phyloP scores from a whole-genome alignment of 176 grass and related monocot genomes.

The Oryza rufipogon region DNA sequence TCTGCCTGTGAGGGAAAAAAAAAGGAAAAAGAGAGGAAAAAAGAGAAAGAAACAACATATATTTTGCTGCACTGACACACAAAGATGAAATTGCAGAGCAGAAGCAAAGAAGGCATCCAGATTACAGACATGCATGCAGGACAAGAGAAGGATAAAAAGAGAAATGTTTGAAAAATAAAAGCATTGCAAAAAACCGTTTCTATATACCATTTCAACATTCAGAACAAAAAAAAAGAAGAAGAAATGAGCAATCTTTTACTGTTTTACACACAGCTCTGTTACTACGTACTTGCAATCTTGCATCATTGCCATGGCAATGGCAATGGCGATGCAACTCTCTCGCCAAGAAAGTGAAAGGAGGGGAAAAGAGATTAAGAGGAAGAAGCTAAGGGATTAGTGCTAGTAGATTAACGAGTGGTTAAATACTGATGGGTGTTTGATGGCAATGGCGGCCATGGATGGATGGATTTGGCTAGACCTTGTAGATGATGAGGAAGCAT shows the following conservation, averaged over 20 bases:
- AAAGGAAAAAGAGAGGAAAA: neutral
- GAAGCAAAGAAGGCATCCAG: conserved; percentile 10
- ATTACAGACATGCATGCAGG: neutral
- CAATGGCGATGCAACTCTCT: neutral
- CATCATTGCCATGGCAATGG: neutral
- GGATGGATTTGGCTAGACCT: conserved; percentile 33
- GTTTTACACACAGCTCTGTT: conserved; percentile 50
- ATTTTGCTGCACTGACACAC: neutral
- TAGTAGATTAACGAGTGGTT: conserved; percentile 7
- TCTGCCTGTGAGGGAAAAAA: neutral
- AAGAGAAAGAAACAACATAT: neutral
- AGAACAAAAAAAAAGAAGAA: conserved; percentile 22
- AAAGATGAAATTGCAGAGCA: conserved; percentile 3
- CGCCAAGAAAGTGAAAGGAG: conserved; percentile 34
- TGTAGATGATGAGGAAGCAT: conserved; percentile 78
- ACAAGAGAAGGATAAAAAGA: neutral
- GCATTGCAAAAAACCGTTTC: conserved; percentile 32
- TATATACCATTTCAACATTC: conserved; percentile 56
- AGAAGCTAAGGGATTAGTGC: neutral
- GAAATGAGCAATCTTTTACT: conserved; percentile 44
- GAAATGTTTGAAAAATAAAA: conserved; percentile 18
- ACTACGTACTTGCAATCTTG: conserved; percentile 21
- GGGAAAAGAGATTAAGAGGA: neutral
- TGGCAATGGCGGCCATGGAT: neutral
- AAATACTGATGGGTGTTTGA: neutral